phyloP scores from a whole-genome alignment of 1,284 basidiomycete genomes.

The Fistulinella staudtii region DNA sequence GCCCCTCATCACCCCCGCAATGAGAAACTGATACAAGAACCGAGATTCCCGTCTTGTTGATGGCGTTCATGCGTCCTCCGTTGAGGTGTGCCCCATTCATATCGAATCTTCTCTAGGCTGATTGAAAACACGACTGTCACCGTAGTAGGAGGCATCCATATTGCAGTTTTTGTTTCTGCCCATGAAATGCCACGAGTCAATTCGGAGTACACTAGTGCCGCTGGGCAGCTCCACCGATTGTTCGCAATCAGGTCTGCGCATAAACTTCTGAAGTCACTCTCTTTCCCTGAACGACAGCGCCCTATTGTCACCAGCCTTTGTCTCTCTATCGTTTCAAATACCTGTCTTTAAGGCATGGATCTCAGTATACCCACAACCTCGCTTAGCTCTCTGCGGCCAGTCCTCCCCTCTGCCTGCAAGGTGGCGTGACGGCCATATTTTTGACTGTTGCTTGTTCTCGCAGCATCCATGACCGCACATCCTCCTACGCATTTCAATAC shows the following conservation, averaged over 20 bases:
- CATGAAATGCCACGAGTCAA: constrained; percentile 11
- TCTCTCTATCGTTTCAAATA: constrained; percentile 16
- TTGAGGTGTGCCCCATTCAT: constrained; percentile 20
- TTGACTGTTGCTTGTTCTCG: constrained; percentile 25
- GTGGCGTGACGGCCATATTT: constrained; percentile 21
- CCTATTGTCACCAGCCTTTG: constrained; percentile 5
- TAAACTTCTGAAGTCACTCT: constrained; percentile 10
- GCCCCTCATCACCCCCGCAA: constrained; percentile 26
- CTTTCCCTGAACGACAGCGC: constrained; percentile 10
- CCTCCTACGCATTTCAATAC: constrained; percentile 25
- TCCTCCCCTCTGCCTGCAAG: constrained; percentile 31
- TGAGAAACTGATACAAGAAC: constrained; percentile 6
- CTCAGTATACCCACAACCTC: constrained; percentile 21
- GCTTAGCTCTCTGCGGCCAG: constrained; percentile 28
- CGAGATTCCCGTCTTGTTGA: constrained; percentile 17
- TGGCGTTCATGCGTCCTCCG: constrained; percentile 7
- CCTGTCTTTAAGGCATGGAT: constrained; percentile 18
- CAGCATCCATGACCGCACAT: constrained; percentile 24
- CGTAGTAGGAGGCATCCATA: constrained; percentile 12
- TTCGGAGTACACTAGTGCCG: neutral
- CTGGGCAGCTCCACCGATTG: constrained; percentile 3
- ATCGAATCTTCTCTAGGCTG: constrained; percentile 15
- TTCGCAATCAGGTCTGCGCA: constrained; percentile 6
- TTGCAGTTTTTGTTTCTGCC: constrained; percentile 3
- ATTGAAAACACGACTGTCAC: constrained; percentile 21